Evolutionary conservation across 208 protist genomes (phyloP), one percentile per base, ranked within the genome.

Genomic region (Wallacemonas sp.): DNA sequence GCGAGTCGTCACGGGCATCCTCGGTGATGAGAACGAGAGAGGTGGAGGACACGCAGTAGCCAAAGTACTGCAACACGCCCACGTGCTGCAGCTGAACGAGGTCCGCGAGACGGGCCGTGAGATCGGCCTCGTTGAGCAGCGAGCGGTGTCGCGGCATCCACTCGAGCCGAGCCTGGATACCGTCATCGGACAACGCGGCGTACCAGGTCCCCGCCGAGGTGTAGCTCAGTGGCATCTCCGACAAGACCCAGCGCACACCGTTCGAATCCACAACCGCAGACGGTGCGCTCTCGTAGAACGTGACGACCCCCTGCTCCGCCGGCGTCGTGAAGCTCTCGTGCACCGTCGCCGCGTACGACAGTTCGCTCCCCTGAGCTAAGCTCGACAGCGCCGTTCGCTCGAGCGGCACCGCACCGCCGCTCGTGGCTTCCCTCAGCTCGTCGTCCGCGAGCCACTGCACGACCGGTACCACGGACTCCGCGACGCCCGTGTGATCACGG

Each of bases 1-100:
- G 44, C 2, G 79, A 82, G 28, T 79, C 83, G 22, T 79, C 79
- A 28, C 69, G 72, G n/a, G 84, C 74, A 49, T 86, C 86, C 57
- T 89, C 83, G 79, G 83, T 86, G 16, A 84, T 75, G 44, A 86
- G 81, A 20, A 67, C 57, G 26, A 89, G 29, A 25, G 80, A 57
- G 1, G 68, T 57, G 23, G 42, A 32, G 22, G 71, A 41, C 26
- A 80, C 54, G 45, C 55, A 62, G 32, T 65, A 81, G 39, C 69
- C 72, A 33, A 80, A 66, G 48, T 84, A 84, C 50, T 77, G 77
- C 33, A 84, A 75, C 68, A 87, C 73, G 52, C 84, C 84, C 1
- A 72, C 61, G 63, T 87, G 82, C 23, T 61, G 61, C 20, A 81
- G 70, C 65, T 78, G 65, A 11, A 68, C 67, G 3, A 78, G 62